These are phyloP conservation scores for Boeremia lycopersici DNA, from an alignment of 2,329 filamentous ascomycete genomes.

Conservation along the genomic window DNA sequence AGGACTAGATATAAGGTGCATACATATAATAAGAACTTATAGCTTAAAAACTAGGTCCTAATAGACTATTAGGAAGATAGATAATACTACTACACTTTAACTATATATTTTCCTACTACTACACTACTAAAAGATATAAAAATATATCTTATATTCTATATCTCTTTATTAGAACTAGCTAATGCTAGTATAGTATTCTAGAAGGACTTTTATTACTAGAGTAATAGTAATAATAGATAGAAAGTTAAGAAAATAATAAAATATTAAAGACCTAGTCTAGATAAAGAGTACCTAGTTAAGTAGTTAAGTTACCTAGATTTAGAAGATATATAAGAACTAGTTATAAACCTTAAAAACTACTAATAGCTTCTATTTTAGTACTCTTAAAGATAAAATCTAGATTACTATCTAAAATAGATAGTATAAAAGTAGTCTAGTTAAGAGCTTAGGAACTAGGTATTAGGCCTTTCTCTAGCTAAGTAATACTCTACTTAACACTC, in stretches of 20 bases:
- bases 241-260: neutral
- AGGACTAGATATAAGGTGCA: too few species aligned
- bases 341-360: neutral
- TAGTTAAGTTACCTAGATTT: neutral
- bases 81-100: too few species aligned
- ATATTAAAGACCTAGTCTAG: neutral
- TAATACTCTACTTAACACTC: neutral
- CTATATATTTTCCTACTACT: too few species aligned
- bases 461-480: neutral
- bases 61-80: too few species aligned
- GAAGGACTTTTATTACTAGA: too few species aligned
- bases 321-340: neutral
- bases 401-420: neutral
- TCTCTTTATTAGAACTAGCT: too few species aligned
- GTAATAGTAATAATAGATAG: neutral
- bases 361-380: neutral
- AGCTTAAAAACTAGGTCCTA: too few species aligned
- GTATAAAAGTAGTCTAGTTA: neutral
- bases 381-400: neutral
- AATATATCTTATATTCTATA: too few species aligned
- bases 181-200: too few species aligned
- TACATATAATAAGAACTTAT: too few species aligned
- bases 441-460: neutral
- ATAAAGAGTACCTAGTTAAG: neutral
- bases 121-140: too few species aligned